phyloP scores from a whole-genome alignment of 257 asterid genomes.

The Solanum sitiens region DNA sequence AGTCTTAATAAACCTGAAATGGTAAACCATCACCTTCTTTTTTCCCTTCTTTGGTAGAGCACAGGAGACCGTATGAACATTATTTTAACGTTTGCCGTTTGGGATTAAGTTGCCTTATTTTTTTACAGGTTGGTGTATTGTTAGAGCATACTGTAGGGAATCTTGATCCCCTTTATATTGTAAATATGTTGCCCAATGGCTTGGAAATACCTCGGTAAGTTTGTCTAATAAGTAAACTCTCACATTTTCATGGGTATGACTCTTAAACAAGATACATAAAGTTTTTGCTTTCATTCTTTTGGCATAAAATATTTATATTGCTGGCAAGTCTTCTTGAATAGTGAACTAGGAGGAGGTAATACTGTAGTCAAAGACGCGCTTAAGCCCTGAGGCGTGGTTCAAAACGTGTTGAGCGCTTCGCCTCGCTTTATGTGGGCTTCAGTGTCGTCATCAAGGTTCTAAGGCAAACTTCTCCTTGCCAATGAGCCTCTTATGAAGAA shows the following conservation, averaged over 20 bases:
- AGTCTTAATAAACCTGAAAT: slow-evolving; percentile 93
- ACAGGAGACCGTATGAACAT: not conserved
- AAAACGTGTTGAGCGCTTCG: not conserved
- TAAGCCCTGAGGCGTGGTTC: not conserved
- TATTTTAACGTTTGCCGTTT: not conserved
- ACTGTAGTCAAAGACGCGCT: not conserved
- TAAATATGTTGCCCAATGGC: slow-evolving; percentile 88
- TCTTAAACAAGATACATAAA: not conserved
- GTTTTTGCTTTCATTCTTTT: not conserved
- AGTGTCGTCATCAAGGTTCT: not conserved
- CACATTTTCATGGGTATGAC: not conserved
- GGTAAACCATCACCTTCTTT: slow-evolving; percentile 37
- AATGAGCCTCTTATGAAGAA: not conserved
- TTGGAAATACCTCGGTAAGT: slow-evolving; percentile 93
- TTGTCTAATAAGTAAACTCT: not conserved
- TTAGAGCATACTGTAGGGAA: slow-evolving; percentile 98
- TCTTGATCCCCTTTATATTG: slow-evolving; percentile 96
- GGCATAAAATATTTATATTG: not conserved
- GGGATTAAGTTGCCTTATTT: not conserved
- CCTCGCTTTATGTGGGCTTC: not conserved
- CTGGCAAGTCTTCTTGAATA: not conserved
- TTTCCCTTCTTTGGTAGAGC: not conserved
- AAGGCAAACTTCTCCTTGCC: not conserved
- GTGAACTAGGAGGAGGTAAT: not conserved
- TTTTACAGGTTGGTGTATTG: slow-evolving; percentile 75